phyloP scores from a whole-genome alignment of 2,329 filamentous ascomycete species.

The Botryosphaeria dothidea region DNA sequence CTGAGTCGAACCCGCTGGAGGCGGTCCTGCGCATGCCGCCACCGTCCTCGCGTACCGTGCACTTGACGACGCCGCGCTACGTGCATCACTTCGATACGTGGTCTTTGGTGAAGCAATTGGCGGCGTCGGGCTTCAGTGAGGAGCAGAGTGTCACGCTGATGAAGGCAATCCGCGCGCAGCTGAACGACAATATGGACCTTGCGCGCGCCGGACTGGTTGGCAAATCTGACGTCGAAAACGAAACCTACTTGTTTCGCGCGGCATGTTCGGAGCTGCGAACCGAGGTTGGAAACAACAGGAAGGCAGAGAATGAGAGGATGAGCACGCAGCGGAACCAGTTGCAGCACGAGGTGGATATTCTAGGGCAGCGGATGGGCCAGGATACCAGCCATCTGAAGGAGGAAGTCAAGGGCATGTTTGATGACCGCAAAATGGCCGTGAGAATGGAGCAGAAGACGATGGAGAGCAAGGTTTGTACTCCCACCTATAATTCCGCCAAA shows the following conservation, averaged over 20 bases:
- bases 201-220: slow-evolving; percentile 80
- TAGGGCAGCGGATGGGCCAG: slow-evolving; percentile 81
- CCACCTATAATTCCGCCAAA: not conserved
- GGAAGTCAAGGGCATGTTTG: slow-evolving; percentile 92
- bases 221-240: slow-evolving; percentile 91
- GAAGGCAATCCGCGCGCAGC: slow-evolving; percentile 81
- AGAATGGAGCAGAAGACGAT: slow-evolving; percentile 82
- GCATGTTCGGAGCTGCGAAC: slow-evolving; percentile 90
- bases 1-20: slow-evolving; percentile 38
- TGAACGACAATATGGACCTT: slow-evolving; percentile 77
- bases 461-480: slow-evolving; percentile 69
- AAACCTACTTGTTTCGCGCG: slow-evolving; percentile 83
- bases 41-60: slow-evolving; percentile 56
- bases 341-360: slow-evolving; percentile 93
- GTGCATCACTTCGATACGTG: slow-evolving; percentile 98
- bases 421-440: slow-evolving; percentile 91
- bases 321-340: slow-evolving; percentile 80
- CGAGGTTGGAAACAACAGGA: slow-evolving; percentile 78
- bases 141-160: slow-evolving; percentile 81
- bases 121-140: slow-evolving; percentile 68
- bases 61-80: slow-evolving; percentile 74
- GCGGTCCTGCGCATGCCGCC: slow-evolving; percentile 45
- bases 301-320: slow-evolving; percentile 76
- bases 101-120: slow-evolving; percentile 78
- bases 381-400: slow-evolving; percentile 82